A percentile compares a stretch with the other conserved stretches of the same genome.
These are phyloP conservation scores for Phoma sp. DNA, from an alignment of 2,329 filamentous ascomycete species.

Conservation along the genomic window DNA sequence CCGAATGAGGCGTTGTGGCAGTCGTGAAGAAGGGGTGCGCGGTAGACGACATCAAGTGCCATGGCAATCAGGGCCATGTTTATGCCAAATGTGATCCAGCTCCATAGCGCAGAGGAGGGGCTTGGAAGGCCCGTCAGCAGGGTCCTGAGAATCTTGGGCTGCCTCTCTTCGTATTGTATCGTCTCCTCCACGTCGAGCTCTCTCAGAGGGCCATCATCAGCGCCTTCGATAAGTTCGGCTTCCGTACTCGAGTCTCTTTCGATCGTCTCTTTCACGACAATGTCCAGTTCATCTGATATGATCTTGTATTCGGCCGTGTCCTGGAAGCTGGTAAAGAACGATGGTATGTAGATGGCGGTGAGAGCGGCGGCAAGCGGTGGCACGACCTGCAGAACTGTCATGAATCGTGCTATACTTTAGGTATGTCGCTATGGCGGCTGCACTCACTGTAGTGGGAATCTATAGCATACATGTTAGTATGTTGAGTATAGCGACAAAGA, in stretches of 20 bases:
- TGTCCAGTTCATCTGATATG: constrained; percentile 64
- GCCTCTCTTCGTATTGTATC: constrained; percentile 63
- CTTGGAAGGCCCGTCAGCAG: constrained; percentile 79
- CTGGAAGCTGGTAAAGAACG: constrained; percentile 66
- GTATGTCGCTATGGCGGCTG: not conserved
- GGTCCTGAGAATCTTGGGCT: constrained; percentile 65
- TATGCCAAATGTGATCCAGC: constrained; percentile 70
- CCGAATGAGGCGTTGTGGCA: constrained; percentile 81
- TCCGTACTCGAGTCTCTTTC: constrained; percentile 41
- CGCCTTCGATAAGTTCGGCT: constrained; percentile 49
- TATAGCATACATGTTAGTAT: constrained; percentile 16
- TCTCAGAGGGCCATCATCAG: constrained; percentile 42
- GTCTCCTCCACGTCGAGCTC: constrained; percentile 68
- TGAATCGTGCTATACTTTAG: not conserved
- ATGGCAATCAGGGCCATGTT: constrained; percentile 74
- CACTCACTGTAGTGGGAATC: constrained; percentile 43
- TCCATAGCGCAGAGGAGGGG: constrained; percentile 69
- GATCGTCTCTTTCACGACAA: constrained; percentile 50
- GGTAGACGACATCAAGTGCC: constrained; percentile 78
- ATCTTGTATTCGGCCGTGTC: constrained; percentile 64
- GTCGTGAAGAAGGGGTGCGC: constrained; percentile 72
- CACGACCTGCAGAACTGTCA: constrained; percentile 33
- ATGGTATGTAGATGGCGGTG: constrained; percentile 69
- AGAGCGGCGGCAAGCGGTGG: constrained; percentile 62
- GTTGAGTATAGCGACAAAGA: not conserved